phyloP scores from a whole-genome alignment of 139 green algal genomes.

The Chlorella sp. region DNA sequence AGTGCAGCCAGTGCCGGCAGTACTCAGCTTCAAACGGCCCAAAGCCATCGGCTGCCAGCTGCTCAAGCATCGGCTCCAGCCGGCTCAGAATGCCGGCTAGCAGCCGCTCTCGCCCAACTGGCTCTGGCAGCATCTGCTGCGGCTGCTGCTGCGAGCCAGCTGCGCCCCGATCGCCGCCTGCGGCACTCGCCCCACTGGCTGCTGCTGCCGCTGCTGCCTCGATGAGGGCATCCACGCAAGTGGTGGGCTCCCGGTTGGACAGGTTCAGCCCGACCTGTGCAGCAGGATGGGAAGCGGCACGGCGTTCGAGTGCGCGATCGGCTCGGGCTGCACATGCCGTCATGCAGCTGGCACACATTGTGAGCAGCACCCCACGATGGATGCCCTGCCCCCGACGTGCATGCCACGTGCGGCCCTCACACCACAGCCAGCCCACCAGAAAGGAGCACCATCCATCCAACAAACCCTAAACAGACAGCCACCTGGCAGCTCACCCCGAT shows the following conservation, averaged over 20 bases:
- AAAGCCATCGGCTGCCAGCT: conserved; percentile 75
- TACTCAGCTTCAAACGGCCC: conserved; percentile 75
- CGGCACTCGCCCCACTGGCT: not conserved
- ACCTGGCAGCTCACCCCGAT: conserved; percentile 67
- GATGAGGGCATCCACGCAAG: conserved; percentile 86
- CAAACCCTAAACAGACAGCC: too few relatives aligned
- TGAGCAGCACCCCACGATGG: too few relatives aligned
- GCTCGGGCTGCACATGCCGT: too few relatives aligned
- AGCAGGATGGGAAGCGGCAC: not conserved
- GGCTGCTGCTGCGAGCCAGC: not conserved
- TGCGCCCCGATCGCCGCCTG: not conserved
- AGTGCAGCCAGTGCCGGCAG: conserved; percentile 84
- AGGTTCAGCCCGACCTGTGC: conserved; percentile 88
- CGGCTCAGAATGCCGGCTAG: not conserved
- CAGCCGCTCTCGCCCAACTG: not conserved
- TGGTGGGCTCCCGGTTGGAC: conserved; percentile 89
- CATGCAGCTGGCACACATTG: too few relatives aligned
- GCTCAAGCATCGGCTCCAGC: conserved; percentile 62
- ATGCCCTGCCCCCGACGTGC: too few relatives aligned
- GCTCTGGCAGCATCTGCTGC: not conserved
- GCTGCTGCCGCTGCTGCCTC: conserved; percentile 22
- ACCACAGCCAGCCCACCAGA: too few relatives aligned
- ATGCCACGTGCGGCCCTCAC: too few relatives aligned
- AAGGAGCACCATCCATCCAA: too few relatives aligned
- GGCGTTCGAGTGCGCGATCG: too few relatives aligned